Percentiles rank a stretch among this genome's conserved stretches.
phyloP scores from a whole-genome alignment of 805 yeast genomes.

The Candida adriatica region DNA sequence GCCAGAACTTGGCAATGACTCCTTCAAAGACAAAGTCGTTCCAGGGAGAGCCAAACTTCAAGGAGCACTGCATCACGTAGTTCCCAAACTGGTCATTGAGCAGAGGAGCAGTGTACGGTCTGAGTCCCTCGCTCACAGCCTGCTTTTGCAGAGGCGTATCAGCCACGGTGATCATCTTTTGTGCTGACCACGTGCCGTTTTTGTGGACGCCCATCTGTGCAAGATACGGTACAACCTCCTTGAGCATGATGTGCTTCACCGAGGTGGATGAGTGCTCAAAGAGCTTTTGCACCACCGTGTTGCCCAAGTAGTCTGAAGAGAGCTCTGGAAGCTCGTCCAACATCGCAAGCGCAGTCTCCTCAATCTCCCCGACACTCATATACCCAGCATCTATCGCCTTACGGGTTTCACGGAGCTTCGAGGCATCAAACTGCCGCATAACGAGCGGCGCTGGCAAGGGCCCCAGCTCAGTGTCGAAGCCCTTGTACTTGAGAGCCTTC shows the following conservation, averaged over 20 bases:
- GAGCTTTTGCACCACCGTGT: conserved; percentile 89
- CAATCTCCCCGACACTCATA: conserved; percentile 57
- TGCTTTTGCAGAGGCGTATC: conserved; percentile 54
- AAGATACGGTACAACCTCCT: conserved; percentile 67
- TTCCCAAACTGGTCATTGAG: conserved; percentile 96
- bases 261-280: conserved; percentile 66
- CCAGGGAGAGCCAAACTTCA: conserved; percentile 84
- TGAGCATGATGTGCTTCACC: conserved; percentile 74
- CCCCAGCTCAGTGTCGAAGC: conserved; percentile 52
- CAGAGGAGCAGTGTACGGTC: conserved; percentile 76
- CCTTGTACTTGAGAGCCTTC: conserved; percentile 36
- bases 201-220: conserved; percentile 94
- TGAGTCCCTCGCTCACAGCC: conserved; percentile 61
- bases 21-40: conserved; percentile 86
- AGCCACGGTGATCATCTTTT: conserved; percentile 80
- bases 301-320: conserved; percentile 89
- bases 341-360: conserved; percentile 78
- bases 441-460: conserved; percentile 70
- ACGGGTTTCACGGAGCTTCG: conserved; percentile 79
- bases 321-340: conserved; percentile 83
- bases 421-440: conserved; percentile 75
- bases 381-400: conserved; percentile 57
- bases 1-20: conserved; percentile 68
- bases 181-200: conserved; percentile 99
- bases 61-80: conserved; percentile 90